Base-by-base conservation (phyloP, 257 asterid species). In the Asclepias syriaca region DNA sequence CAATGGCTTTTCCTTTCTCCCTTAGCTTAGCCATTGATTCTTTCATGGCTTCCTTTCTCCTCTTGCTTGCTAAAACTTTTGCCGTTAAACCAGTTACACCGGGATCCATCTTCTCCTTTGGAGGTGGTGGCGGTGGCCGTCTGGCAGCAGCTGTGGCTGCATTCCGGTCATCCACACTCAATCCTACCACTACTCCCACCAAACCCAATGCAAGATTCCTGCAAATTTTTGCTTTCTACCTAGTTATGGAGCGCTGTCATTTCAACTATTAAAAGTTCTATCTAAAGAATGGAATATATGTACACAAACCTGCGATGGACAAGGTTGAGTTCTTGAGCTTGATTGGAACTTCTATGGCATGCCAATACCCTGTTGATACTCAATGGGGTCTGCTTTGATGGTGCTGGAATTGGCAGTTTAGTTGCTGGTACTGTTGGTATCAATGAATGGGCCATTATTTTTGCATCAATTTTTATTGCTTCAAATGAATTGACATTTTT, bases 31-130 rank as follows among this genome's bases (percentile, higher is more conserved):
- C 83, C 12, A 87, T 77, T 34, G 83, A 57, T 40, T 91, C 91
- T 83, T 85, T 84, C 98, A 93, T 84, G 78, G 92, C 96, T 68
- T 93, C 96, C 79, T 87, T 93, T 77, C 97, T 91, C 87, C 79
- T 93, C 87, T 89, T 93, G 86, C 91, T 89, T 32, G 98, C 97
- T 72, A 93, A 57, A 29, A 93, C 78, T 74, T 93, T 91, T 15
- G 96, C 98, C 27, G 72, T 71, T 51, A 89, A 56, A 6, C 97
- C 96, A 60, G 77, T 85, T 77, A 91, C 77, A 59, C 79, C 89
- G 0, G 98, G 96, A 65, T 93, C 98, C 78, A 86, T 89, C 68
- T 87, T 91, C 88, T 93, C 98, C 73, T 8, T 32, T 21, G 90
- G 89, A 0, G 96, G 93, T 43, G 48, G 91, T 5, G 96, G 94